Base-by-base conservation (phyloP, 257 asterid genomes). In the Lycium ferocissimum region DNA sequence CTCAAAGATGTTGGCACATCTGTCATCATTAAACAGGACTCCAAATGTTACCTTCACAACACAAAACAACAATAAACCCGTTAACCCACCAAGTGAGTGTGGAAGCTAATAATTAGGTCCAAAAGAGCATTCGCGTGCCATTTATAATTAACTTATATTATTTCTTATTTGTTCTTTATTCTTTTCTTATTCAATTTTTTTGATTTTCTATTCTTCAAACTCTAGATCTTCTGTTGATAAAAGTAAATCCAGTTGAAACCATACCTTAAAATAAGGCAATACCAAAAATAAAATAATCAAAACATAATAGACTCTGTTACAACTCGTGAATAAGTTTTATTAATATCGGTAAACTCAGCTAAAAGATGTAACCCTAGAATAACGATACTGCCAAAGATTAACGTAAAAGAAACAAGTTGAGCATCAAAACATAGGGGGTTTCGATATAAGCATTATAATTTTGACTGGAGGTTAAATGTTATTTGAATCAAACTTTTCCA, bases 1-100 rank as follows among this genome's bases (percentile, higher is more conserved):
- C 90, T 97, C 98, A 82, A 97, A 97, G 88, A 97, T 92, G 95
- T 97, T 95, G 26, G 98, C 99, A 71, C 99, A 97, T 87, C 89
- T 86, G 73, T 97, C 98, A 59, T 97, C 99, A 13, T 92, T 85
- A 80, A 97, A 97, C 37, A 95, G 89, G 89, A 91, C 97, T 0
- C 99, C 98, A 62, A 97, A 97, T 40, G 99, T 94, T 20, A 97
- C 98, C 98, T 97, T 93, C 90, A 89, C 53, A 83, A 75, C 53
- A n/a, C 73, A 79, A n/a, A 75, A 56, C 84, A 82, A 66, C 45
- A 14, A 11, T 45, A 13, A 38, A 20, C 72, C 45, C 4, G 45
- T 40, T 40, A 40, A 6, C 4, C 45, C 45, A 40, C 45, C 45
- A 40, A 40, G 45, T 40, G 5, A 2, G 2, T 40, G 45, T 6